Conservation (phyloP, 257 asterid species). For the Solanum chilense region DNA sequence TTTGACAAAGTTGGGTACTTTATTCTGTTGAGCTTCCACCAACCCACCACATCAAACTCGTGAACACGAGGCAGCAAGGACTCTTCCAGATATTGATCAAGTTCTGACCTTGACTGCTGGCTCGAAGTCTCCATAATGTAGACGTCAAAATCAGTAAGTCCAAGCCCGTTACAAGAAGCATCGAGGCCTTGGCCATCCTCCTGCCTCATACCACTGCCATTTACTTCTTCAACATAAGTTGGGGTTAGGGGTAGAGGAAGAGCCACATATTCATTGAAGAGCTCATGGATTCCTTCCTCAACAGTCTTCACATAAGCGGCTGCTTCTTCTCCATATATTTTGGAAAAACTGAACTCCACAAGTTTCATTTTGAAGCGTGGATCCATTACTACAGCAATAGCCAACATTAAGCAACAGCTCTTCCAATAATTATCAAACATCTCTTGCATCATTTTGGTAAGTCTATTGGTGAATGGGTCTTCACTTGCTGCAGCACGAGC, state of each 20-base stretch:
- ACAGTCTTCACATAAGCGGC: slow-evolving; percentile 47
- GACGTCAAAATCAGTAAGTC: slow-evolving; percentile 71
- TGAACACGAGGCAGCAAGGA: slow-evolving; percentile 79
- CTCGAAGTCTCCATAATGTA: slow-evolving; percentile 74
- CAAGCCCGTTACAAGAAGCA: slow-evolving; percentile 34
- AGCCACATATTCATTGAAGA: slow-evolving; percentile 61
- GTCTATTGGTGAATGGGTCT: slow-evolving; percentile 43
- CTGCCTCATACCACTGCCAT: slow-evolving; percentile 24
- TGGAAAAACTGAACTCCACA: slow-evolving; percentile 78
- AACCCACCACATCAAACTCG: slow-evolving; percentile 81
- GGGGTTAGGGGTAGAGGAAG: slow-evolving; percentile 57
- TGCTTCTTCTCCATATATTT: slow-evolving; percentile 69
- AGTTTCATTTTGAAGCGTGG: slow-evolving; percentile 95
- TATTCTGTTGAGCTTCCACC: slow-evolving; percentile 82
- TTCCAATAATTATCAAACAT: slow-evolving; percentile 77
- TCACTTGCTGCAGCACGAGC: slow-evolving; percentile 64
- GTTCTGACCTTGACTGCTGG: slow-evolving; percentile 63
- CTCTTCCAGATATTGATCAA: slow-evolving; percentile 94
- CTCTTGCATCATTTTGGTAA: slow-evolving; percentile 66
- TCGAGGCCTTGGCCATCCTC: slow-evolving; percentile 47
- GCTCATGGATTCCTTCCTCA: slow-evolving; percentile 83
- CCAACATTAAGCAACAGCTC: slow-evolving; percentile 62
- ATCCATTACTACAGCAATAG: slow-evolving; percentile 90
- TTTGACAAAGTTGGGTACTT: slow-evolving; percentile 89
- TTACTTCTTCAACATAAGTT: slow-evolving; percentile 40